phyloP scores from a whole-genome alignment of 1,284 basidiomycete genomes.

The Mycena sp. region DNA sequence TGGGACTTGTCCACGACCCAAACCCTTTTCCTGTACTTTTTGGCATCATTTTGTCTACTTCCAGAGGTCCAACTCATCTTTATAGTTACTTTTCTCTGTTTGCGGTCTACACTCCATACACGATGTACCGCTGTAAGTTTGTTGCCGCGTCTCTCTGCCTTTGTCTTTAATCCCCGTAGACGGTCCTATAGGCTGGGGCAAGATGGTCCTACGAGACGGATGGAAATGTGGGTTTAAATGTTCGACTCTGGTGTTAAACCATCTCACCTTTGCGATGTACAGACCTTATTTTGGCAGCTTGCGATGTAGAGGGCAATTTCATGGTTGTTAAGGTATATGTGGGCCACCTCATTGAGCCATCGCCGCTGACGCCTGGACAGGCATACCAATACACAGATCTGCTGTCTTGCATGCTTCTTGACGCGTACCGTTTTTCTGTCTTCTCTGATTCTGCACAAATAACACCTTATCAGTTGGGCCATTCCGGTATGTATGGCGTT shows the following conservation, averaged over 20 bases:
- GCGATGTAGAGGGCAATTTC: conserved; percentile 89
- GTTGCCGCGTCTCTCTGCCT: conserved; percentile 1
- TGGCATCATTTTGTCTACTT: not conserved
- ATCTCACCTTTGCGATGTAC: conserved; percentile 14
- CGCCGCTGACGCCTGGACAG: conserved; percentile 39
- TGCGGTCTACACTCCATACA: conserved; percentile 83
- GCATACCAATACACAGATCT: conserved; percentile 89
- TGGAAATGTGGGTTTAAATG: conserved; percentile 80
- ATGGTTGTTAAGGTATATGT: conserved; percentile 82
- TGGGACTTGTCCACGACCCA: conserved; percentile 85
- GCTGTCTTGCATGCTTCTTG: conserved; percentile 87
- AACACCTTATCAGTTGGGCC: conserved; percentile 68
- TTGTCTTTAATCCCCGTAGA: conserved; percentile 52
- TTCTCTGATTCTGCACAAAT: conserved; percentile 2
- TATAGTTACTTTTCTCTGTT: conserved; percentile 83
- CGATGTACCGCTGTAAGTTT: conserved; percentile 77
- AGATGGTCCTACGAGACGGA: conserved; percentile 76
- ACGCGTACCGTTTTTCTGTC: conserved; percentile 62
- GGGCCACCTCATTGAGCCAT: not conserved
- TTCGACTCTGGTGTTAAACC: too few relatives aligned
- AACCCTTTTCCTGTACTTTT: conserved; percentile 78
- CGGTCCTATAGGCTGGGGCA: conserved; percentile 80
- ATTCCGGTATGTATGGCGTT: conserved; percentile 87
- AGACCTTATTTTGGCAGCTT: conserved; percentile 82
- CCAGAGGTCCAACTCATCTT: not conserved